A percentile compares a stretch with the other conserved stretches of the same genome.
Conservation (phyloP, 495 filamentous ascomycete genomes). For the Penicillium lagena region DNA sequence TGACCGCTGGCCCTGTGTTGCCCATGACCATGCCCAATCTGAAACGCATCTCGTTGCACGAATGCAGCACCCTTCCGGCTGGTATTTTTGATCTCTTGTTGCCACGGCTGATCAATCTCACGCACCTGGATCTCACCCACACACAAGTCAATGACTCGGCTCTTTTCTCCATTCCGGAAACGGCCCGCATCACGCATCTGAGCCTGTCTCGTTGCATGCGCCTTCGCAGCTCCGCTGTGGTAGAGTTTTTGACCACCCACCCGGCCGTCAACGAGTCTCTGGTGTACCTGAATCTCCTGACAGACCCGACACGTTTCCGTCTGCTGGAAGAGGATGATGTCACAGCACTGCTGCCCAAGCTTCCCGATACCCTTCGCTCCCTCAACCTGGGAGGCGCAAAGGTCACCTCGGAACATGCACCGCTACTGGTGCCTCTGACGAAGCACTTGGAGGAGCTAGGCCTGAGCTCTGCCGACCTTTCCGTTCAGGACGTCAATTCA, state of each 20-base stretch:
- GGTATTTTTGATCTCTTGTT: conserved; percentile 64
- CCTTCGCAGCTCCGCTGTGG: conserved; percentile 58
- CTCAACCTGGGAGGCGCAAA: conserved; percentile 73
- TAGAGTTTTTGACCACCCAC: conserved; percentile 68
- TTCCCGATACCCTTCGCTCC: conserved; percentile 64
- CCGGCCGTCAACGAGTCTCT: conserved; percentile 59
- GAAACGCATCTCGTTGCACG: conserved; percentile 69
- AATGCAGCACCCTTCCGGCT: conserved; percentile 69
- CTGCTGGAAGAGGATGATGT: conserved; percentile 62
- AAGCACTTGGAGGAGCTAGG: conserved; percentile 79
- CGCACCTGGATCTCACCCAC: conserved; percentile 75
- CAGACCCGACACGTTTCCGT: conserved; percentile 67
- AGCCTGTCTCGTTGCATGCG: conserved; percentile 72
- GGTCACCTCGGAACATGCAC: conserved; percentile 58
- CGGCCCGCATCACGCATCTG: conserved; percentile 71
- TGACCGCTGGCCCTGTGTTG: conserved; percentile 33
- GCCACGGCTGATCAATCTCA: conserved; percentile 61
- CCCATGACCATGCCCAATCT: conserved; percentile 50
- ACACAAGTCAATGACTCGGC: conserved; percentile 72
- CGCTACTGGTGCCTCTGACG: conserved; percentile 60
- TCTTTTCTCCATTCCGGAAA: conserved; percentile 62
- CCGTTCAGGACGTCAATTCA: conserved; percentile 55
- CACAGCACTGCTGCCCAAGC: conserved; percentile 56
- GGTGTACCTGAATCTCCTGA: conserved; percentile 68
- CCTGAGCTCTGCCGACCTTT: conserved; percentile 60